Evolutionary conservation across 2,329 filamentous ascomycete species (phyloP).

Genomic region (Magnaporthiopsis poae): DNA sequence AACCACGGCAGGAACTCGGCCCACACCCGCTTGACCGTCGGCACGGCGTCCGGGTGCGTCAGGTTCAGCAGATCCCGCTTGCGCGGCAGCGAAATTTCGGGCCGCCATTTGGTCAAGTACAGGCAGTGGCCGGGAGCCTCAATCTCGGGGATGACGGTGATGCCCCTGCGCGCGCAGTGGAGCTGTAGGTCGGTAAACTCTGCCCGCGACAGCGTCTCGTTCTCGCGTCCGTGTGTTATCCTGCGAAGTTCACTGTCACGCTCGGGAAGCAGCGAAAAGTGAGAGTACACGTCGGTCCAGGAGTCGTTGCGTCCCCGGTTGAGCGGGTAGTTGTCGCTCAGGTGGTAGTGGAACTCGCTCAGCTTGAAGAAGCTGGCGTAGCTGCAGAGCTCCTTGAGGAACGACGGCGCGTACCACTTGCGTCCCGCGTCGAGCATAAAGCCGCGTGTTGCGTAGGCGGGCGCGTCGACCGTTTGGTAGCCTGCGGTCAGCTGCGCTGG

Average conservation of each 20-base stretch:
- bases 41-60: conserved; percentile 42
- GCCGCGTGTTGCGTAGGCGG: conserved; percentile 40
- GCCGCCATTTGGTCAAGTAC: conserved; percentile 49
- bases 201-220: conserved; percentile 43
- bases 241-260: conserved; percentile 31
- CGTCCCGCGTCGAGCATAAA: conserved; percentile 43
- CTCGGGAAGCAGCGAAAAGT: conserved; percentile 42
- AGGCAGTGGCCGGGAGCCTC: conserved; percentile 50
- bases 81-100: conserved; percentile 35
- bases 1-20: conserved; percentile 45
- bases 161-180: conserved; percentile 42
- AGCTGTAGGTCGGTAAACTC: conserved; percentile 43
- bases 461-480: conserved; percentile 31
- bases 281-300: conserved; percentile 39
- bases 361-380: conserved; percentile 54
- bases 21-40: conserved; percentile 44
- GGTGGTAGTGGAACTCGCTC: conserved; percentile 48
- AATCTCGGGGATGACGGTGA: conserved; percentile 50
- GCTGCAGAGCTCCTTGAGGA: conserved; percentile 47
- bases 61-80: conserved; percentile 39
- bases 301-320: conserved; percentile 40
- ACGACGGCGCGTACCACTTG: conserved; percentile 45
- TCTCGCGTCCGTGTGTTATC: conserved; percentile 39
- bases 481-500: not conserved
- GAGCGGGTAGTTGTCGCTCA: conserved; percentile 40